Evolutionary conservation across 2,329 filamentous ascomycete species (phyloP).

Genomic region (Claviceps digitariae): DNA sequence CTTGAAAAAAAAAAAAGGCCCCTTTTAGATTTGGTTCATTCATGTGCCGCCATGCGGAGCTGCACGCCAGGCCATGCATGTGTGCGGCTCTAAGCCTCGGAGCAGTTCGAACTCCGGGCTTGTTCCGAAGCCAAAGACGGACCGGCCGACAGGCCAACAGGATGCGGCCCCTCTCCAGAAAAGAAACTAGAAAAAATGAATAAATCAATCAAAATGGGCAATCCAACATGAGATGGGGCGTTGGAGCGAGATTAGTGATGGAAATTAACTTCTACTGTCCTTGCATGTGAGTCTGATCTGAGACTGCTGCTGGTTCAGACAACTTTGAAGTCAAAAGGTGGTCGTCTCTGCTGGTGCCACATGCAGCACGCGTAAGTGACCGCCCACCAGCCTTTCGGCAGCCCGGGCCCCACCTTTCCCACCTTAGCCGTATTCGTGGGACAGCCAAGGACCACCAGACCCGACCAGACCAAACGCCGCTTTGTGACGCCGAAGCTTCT

Average conservation of each 20-base stretch:
- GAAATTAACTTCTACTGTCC: no score
- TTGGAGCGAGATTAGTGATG: no score
- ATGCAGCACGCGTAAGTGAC: background rate
- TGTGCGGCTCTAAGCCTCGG: slow-evolving; percentile 8
- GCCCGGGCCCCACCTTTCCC: background rate
- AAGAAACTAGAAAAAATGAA: no score
- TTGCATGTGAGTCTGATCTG: no score
- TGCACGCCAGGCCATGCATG: background rate
- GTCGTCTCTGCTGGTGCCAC: no score
- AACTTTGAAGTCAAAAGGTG: no score
- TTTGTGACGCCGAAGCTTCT: slow-evolving; percentile 3
- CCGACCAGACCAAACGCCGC: background rate
- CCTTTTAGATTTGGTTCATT: no score
- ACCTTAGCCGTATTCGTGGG: background rate
- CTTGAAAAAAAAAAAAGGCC: no score
- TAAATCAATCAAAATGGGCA: no score
- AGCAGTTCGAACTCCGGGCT: slow-evolving; percentile 12
- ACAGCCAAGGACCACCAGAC: background rate
- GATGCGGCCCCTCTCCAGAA: background rate
- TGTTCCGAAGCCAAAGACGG: slow-evolving; percentile 6
- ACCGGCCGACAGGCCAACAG: background rate
- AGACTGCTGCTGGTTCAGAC: background rate
- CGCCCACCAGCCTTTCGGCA: background rate
- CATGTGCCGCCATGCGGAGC: no score
- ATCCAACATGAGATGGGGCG: background rate